Base-by-base conservation (phyloP, 176 grass and related monocot genomes). In the Poa pratensis region DNA sequence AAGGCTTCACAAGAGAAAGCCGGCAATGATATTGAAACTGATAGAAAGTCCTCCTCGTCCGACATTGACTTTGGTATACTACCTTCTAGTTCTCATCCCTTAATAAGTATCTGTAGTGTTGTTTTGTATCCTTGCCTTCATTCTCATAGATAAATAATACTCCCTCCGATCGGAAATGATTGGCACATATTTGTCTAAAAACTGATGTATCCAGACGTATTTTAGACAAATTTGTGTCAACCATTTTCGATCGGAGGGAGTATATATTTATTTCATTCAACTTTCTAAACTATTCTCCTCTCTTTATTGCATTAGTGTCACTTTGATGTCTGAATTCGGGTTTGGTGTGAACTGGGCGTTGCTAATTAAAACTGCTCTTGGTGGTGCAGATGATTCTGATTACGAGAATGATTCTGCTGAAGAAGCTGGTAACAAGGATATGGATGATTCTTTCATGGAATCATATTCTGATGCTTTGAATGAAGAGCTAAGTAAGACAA, bases 381-480 rank as follows among this genome's bases (percentile, higher is more conserved):
- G 32, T 28, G 19, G 18, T 37, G 26, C 91, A 99, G 96, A 99
- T 82, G 96, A 94, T 83, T 95, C 93, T 53, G 94, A 89, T 87
- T 88, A 90, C 51, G 93, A 82, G 2, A 71, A 52, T 73, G 91
- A 89, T 73, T 65, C 80, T 83, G 65, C 75, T 83, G 91, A 95
- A 87, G 86, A 92, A 87, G 58, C 46, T 84, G 80, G 80, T 79
- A 48, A 87, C 30, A 79, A 94, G 28, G 84, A 88, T 76, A 73
- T 66, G 67, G 86, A 69, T 52, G 84, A 88, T 80, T 64, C 66
- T 86, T 99, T 96, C 73, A 92, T 96, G 88, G 83, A 94, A 40
- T 94, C 86, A 39, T 99, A 99, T 86, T 93, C 96, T 81, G 90
- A 96, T 91, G 93, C 84, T 84, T 78, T 99, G 82, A 99, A 89